Percentiles rank a stretch among this genome's conserved stretches.
These are phyloP conservation scores for Alternaria infectoria DNA, from an alignment of 2,329 filamentous ascomycete genomes.

Conservation along the genomic window DNA sequence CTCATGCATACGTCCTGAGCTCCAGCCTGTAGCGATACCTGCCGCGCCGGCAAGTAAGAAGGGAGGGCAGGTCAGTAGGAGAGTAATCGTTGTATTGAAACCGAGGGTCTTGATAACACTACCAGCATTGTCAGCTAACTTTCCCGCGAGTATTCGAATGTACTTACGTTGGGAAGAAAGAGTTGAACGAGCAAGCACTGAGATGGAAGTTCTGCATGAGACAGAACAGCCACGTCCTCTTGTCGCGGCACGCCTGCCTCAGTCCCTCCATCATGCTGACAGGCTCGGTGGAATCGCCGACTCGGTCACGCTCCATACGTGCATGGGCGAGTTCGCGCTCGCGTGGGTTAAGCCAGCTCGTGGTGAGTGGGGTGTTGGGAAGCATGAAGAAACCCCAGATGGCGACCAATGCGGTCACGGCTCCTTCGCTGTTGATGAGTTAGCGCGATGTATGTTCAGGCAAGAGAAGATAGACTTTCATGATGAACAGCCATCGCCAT, in stretches of 20 bases:
- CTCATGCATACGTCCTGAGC: conserved; percentile 57
- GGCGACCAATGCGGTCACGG: conserved; percentile 33
- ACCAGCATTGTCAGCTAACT: background rate
- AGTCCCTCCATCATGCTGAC: conserved; percentile 37
- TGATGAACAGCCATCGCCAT: conserved; percentile 51
- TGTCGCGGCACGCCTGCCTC: conserved; percentile 36
- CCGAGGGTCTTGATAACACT: conserved; percentile 47
- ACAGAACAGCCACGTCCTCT: conserved; percentile 40
- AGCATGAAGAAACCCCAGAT: conserved; percentile 38
- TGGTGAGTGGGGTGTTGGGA: conserved; percentile 45
- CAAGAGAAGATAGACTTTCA: conserved; percentile 27
- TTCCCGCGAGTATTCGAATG: background rate
- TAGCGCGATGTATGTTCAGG: background rate
- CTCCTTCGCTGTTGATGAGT: conserved; percentile 29
- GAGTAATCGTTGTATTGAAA: conserved; percentile 45
- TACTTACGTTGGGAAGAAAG: conserved; percentile 41
- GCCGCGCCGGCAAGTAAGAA: conserved; percentile 55
- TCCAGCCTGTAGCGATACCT: conserved; percentile 58
- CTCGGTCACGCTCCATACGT: conserved; percentile 55
- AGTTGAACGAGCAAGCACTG: conserved; percentile 40
- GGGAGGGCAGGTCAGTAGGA: conserved; percentile 54
- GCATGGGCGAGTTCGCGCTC: conserved; percentile 52
- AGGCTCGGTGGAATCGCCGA: conserved; percentile 49
- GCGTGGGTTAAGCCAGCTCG: conserved; percentile 53
- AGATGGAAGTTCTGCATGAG: conserved; percentile 41